Conservation (phyloP, 352 stramenopile genomes). For the Phytophthora sp. region DNA sequence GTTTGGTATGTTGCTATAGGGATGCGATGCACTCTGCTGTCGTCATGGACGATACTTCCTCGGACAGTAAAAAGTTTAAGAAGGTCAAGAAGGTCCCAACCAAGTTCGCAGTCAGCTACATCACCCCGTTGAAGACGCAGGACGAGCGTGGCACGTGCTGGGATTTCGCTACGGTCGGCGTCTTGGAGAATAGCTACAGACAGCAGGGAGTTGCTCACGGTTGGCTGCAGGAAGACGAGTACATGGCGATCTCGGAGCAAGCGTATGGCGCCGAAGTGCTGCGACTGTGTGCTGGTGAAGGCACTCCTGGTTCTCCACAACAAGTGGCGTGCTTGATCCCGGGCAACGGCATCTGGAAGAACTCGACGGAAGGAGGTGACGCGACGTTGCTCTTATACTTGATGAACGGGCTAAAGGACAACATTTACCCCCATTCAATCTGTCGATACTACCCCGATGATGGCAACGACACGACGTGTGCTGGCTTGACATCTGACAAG, state of each 20-base stretch:
- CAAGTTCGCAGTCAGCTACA: conserved; percentile 62
- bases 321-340: conserved; percentile 68
- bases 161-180: conserved; percentile 67
- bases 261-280: conserved; percentile 68
- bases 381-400: conserved; percentile 57
- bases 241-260: conserved; percentile 68
- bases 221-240: conserved; percentile 62
- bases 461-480: conserved; percentile 57
- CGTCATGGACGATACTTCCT: conserved; percentile 29
- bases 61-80: conserved; percentile 26
- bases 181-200: conserved; percentile 76
- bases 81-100: conserved; percentile 40
- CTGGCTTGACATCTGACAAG: conserved; percentile 42
- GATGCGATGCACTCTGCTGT: conserved; percentile 56
- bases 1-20: too few relatives aligned
- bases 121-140: conserved; percentile 75
- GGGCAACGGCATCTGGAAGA: conserved; percentile 66
- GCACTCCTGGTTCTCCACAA: conserved; percentile 52
- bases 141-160: conserved; percentile 74
- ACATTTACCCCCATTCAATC: conserved; percentile 57
- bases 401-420: conserved; percentile 54
- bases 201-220: conserved; percentile 58
- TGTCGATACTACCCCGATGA: conserved; percentile 53
- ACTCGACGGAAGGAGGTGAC: conserved; percentile 70
- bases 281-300: conserved; percentile 58